These are phyloP conservation scores for Crithidia mellificae DNA, from an alignment of 208 protist genomes.

Conservation along the genomic window DNA sequence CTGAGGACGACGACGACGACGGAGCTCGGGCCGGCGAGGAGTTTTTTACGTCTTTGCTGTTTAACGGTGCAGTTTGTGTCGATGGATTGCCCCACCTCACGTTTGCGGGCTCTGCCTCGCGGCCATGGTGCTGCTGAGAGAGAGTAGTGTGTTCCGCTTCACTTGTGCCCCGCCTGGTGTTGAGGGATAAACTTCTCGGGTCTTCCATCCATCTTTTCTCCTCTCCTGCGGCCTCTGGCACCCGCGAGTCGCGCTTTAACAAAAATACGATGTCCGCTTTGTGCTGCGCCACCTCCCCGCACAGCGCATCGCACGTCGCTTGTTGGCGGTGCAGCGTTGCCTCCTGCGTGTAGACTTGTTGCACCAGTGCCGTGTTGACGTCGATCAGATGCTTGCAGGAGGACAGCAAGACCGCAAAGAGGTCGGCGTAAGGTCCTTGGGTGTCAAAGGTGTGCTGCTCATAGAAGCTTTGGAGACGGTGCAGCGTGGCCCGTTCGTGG, in stretches of 20 bases:
- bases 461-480: slow-evolving; percentile 47
- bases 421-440: slow-evolving; percentile 62
- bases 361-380: slow-evolving; percentile 24
- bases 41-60: background rate
- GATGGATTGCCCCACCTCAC: too few species aligned
- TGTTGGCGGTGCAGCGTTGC: slow-evolving; percentile 11
- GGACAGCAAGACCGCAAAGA: slow-evolving; percentile 69
- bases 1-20: background rate
- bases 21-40: background rate
- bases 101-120: too few species aligned
- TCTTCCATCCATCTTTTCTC: background rate
- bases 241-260: background rate
- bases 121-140: too few species aligned
- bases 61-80: too few species aligned
- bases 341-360: slow-evolving; percentile 13
- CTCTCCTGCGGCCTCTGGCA: background rate
- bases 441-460: slow-evolving; percentile 74
- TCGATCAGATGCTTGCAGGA: slow-evolving; percentile 67
- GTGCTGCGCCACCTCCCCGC: slow-evolving; percentile 11
- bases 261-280: slow-evolving; percentile 1
- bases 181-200: too few species aligned
- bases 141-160: too few species aligned
- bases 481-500: slow-evolving; percentile 35
- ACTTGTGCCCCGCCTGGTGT: too few species aligned
- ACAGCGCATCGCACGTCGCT: slow-evolving; percentile 16